Percentiles rank a stretch among this genome's conserved stretches.
phyloP scores from a whole-genome alignment of 257 asterid species.

The Perilla frutescens region DNA sequence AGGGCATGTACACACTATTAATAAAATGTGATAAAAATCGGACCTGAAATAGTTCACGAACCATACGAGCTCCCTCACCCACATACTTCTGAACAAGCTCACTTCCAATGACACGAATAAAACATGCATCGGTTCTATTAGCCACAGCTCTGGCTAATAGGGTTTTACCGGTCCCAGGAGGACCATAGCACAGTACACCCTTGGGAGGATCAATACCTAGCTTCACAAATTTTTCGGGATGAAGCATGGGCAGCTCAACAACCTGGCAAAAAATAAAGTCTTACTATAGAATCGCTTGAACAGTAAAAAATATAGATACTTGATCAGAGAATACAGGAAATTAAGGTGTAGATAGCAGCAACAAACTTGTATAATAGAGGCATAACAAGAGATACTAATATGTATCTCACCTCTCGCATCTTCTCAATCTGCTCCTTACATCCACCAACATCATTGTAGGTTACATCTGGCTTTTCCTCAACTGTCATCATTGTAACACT shows the following conservation, averaged over 20 bases:
- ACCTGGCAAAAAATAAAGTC: conserved; percentile 47
- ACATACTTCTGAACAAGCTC: conserved; percentile 97
- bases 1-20: neutral
- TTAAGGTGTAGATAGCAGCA: conserved; percentile 6
- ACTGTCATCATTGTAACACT: conserved; percentile 99
- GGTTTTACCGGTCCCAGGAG: conserved; percentile 99
- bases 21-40: conserved; percentile 21
- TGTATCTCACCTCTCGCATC: conserved; percentile 79
- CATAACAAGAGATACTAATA: conserved; percentile 7
- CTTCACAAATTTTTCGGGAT: conserved; percentile 93
- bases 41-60: conserved; percentile 98
- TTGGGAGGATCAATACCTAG: conserved; percentile 97
- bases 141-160: conserved; percentile 95
- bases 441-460: conserved; percentile 95
- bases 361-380: neutral
- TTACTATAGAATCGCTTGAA: neutral
- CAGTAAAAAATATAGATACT: neutral
- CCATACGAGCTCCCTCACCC: conserved; percentile 99
- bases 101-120: conserved; percentile 93
- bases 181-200: conserved; percentile 96
- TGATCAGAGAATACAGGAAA: neutral
- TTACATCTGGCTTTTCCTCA: conserved; percentile 97
- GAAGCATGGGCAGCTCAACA: conserved; percentile 98
- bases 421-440: conserved; percentile 96
- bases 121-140: conserved; percentile 96